Conservation (phyloP, 169 alveolate genomes). For the Amoebophrya sp. region DNA sequence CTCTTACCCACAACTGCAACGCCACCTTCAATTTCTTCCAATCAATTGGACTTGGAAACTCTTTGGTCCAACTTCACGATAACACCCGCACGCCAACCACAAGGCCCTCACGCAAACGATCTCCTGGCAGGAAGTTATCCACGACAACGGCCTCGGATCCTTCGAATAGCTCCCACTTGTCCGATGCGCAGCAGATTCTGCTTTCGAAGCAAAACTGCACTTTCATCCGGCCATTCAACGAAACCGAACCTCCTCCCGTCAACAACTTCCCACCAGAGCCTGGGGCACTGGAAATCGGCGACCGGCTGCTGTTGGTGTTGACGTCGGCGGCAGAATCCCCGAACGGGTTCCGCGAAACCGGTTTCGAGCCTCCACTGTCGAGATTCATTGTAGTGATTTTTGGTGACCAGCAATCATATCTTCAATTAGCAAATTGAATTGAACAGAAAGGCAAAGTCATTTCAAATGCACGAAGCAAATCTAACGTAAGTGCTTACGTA, state of each 20-base stretch:
- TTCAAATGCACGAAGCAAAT: too few species aligned
- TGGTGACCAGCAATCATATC: background rate
- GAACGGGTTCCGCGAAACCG: background rate
- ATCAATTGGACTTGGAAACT: too few species aligned
- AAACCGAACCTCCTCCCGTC: background rate
- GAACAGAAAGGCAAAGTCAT: background rate
- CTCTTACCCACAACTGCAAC: too few species aligned
- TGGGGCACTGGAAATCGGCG: background rate
- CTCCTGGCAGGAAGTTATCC: background rate
- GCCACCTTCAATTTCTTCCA: too few species aligned
- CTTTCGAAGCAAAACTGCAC: background rate
- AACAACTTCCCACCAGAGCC: background rate
- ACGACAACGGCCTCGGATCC: background rate
- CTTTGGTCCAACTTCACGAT: too few species aligned
- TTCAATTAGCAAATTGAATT: background rate
- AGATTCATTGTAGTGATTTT: background rate
- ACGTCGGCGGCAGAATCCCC: background rate
- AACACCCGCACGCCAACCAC: background rate
- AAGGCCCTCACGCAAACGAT: background rate
- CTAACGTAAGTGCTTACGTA: too few species aligned
- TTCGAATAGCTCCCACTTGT: background rate
- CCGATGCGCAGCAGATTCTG: background rate
- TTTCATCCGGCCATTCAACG: background rate
- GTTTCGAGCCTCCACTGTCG: background rate
- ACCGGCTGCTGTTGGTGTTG: too few species aligned